A percentile compares a stretch with the other conserved stretches of the same genome.
Evolutionary conservation across 2,329 filamentous ascomycete genomes (phyloP).

Genomic region (Colletotrichum echinochloae): DNA sequence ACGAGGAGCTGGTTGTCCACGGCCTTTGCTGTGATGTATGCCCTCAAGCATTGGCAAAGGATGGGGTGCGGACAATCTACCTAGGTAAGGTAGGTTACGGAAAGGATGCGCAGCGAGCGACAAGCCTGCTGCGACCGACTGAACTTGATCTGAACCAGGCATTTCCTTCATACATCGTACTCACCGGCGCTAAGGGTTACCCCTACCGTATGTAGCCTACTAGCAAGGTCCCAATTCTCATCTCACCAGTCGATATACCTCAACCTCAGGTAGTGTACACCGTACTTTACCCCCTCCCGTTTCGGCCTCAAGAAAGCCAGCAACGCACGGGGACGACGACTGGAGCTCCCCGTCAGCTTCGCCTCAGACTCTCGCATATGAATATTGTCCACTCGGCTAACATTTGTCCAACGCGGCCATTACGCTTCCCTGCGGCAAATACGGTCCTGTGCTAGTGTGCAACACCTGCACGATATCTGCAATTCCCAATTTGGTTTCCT

Average conservation of each 20-base stretch:
- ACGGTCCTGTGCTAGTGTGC: neutral
- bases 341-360: neutral
- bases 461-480: neutral
- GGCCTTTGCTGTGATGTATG: slow-evolving; percentile 21
- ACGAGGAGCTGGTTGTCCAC: neutral
- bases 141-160: slow-evolving; percentile 21
- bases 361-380: neutral
- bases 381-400: slow-evolving; percentile 16
- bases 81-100: no score
- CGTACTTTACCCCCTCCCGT: neutral
- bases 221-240: neutral
- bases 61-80: slow-evolving; percentile 20
- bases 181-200: slow-evolving; percentile 29
- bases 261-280: neutral
- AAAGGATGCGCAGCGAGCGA: slow-evolving; percentile 20
- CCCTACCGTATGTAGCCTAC: slow-evolving; percentile 21
- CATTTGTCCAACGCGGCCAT: neutral
- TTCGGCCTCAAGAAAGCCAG: neutral
- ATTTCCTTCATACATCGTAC: slow-evolving; percentile 28
- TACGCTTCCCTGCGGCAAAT: slow-evolving; percentile 14
- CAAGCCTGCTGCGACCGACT: slow-evolving; percentile 20
- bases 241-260: neutral
- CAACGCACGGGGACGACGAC: neutral
- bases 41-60: slow-evolving; percentile 19
- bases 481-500: neutral